Evolutionary conservation across 192 early-diverging fungal species (phyloP).

Genomic region (Piromyces sp.): DNA sequence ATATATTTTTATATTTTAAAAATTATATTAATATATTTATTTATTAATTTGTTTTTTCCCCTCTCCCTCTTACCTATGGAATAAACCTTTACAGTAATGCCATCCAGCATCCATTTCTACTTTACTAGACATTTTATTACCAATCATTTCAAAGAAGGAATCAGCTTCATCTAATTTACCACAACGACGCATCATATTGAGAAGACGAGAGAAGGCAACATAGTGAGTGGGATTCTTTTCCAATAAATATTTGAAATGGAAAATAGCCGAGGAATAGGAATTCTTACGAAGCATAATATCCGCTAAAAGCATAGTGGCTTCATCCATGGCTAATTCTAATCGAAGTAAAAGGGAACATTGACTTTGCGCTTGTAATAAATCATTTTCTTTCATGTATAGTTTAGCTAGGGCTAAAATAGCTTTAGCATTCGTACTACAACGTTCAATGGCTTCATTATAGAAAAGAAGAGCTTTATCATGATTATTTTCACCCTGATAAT

Average conservation of each 20-base stretch:
- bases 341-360: constrained; percentile 18
- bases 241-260: constrained; percentile 18
- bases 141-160: constrained; percentile 10
- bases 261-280: constrained; percentile 14
- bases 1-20: neutral
- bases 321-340: constrained; percentile 13
- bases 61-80: constrained; percentile 15
- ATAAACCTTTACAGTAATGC: constrained; percentile 30
- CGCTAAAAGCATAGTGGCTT: constrained; percentile 26
- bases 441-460: constrained; percentile 24
- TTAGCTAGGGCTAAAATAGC: constrained; percentile 15
- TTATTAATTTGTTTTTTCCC: too few species aligned
- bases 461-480: constrained; percentile 11
- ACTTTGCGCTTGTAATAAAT: constrained; percentile 22
- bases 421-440: constrained; percentile 14
- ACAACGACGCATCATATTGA: constrained; percentile 21
- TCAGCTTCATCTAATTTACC: constrained; percentile 22
- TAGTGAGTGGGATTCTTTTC: constrained; percentile 18
- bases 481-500: constrained; percentile 9
- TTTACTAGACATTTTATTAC: constrained; percentile 14
- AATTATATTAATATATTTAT: neutral
- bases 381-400: constrained; percentile 13
- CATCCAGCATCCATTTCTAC: constrained; percentile 20
- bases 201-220: constrained; percentile 12
- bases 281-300: constrained; percentile 23